phyloP scores from a whole-genome alignment of 441 rosid species.

The Cnidoscolus chayamansa region DNA sequence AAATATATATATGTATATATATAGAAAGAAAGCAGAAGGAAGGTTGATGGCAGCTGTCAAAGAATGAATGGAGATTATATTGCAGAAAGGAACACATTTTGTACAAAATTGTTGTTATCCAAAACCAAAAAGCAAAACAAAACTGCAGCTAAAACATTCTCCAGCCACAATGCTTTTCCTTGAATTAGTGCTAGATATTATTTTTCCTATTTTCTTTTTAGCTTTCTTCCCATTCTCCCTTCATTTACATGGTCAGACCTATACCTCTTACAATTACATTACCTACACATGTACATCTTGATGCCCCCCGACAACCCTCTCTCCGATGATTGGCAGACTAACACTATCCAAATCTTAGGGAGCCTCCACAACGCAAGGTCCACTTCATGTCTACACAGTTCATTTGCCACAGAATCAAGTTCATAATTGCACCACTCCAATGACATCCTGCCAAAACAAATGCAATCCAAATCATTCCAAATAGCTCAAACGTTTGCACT shows the following conservation, averaged over 20 bases:
- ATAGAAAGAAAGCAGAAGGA: no score
- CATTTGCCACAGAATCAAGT: constrained; percentile 12
- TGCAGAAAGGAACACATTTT: constrained; percentile 13
- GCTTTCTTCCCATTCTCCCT: constrained; percentile 9
- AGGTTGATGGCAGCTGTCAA: background rate
- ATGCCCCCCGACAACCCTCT: constrained; percentile 26
- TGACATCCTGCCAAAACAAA: constrained; percentile 15
- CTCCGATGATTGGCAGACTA: constrained; percentile 6
- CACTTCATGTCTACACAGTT: background rate
- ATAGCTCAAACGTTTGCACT: background rate
- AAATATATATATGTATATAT: no score
- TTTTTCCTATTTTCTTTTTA: constrained; percentile 28
- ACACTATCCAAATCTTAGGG: constrained; percentile 7
- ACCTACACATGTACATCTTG: constrained; percentile 67
- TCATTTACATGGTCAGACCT: constrained; percentile 53
- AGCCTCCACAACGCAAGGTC: constrained; percentile 12
- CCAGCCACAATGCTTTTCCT: constrained; percentile 36
- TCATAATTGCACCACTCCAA: constrained; percentile 10
- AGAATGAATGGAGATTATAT: constrained; percentile 11
- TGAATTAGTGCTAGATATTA: constrained; percentile 26
- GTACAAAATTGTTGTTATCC: constrained; percentile 16
- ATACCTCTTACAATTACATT: constrained; percentile 31
- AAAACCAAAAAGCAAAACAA: constrained; percentile 39
- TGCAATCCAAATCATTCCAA: background rate
- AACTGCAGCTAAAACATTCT: constrained; percentile 50